phyloP scores from a whole-genome alignment of 768 basidiomycete genomes.

The Pleurotus sapidus region DNA sequence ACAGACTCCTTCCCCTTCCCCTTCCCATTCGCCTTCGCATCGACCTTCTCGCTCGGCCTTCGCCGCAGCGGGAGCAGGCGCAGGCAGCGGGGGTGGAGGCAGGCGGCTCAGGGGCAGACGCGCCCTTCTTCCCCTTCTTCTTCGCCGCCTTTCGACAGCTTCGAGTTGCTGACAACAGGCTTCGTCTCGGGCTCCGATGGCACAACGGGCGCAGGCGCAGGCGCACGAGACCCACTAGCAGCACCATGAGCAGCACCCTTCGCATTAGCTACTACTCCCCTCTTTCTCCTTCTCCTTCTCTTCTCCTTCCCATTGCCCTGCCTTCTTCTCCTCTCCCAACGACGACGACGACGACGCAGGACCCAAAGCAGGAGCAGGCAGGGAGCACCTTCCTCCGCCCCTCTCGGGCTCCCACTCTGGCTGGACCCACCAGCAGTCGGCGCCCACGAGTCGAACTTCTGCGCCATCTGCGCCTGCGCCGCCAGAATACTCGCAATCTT shows the following conservation, averaged over 20 bases:
- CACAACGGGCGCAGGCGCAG: not conserved
- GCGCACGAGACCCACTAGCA: not conserved
- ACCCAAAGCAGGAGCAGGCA: not conserved
- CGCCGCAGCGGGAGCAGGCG: not conserved
- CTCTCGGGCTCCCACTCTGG: not conserved
- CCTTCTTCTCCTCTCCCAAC: not conserved
- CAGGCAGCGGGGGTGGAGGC: not conserved
- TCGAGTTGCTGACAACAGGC: not conserved
- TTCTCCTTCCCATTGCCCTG: not conserved
- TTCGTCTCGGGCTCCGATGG: not conserved
- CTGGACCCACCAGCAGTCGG: not conserved
- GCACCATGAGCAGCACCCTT: not conserved
- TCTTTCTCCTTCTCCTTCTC: not conserved
- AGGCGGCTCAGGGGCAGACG: not conserved
- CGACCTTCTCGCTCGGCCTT: not conserved
- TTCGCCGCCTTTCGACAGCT: not conserved
- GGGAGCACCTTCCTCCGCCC: not conserved
- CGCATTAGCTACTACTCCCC: too few relatives aligned
- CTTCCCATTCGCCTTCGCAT: not conserved
- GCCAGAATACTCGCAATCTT: conserved; percentile 2
- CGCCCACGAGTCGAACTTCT: conserved; percentile 2
- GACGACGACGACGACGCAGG: not conserved
- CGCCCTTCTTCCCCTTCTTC: conserved; percentile 4
- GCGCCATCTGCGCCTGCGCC: conserved; percentile 3
- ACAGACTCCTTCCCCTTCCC: not conserved